Evolutionary conservation across 116 monocot genomes (phyloP), one percentile per base, ranked within the genome.

Genomic region (Phalaenopsis hybrid): DNA sequence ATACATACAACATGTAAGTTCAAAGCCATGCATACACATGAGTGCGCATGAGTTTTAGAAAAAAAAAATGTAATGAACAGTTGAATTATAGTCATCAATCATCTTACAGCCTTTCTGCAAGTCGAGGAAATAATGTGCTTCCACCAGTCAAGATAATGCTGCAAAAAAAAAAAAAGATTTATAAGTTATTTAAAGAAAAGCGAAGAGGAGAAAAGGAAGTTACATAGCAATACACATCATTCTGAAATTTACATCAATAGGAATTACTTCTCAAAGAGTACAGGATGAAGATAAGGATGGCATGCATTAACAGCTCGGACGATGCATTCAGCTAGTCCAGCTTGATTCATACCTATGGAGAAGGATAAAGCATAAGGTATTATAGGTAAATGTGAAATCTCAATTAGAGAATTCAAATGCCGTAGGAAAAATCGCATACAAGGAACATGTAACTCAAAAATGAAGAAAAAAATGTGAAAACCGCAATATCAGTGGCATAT

Each of bases 131-230:
- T 76, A 93, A 77, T 57, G 97, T 92, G 84, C 90, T 95, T 84
- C 97, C 97, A 70, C 97, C 97, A 50, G 97, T 93, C 88, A 98
- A 88, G 50, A 98, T 90, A 79, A 98, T 98, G 84, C 97, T 98
- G 95, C 28, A 31, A 31, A 31, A 31, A 31, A 31, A 31, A 87
- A 82, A 74, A 48, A n/a, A 45, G 18, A 1, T 37, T 74, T 46
- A 1, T 1, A 15, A 37, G 13, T 37, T 72, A 72, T 37, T 37
- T 17, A 45, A 75, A 43, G 45, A 75, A 15, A 75, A 4, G 7
- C 17, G 33, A 20, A 0, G 46, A 8, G 45, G 46, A 8, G 45
- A 45, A 4, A 18, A 45, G 13, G n/a, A 31, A 31, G 31, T 31
- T 31, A 31, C 31, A 31, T 31, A 31, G 31, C 31, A 31, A 31